Percentiles rank a stretch among this genome's conserved stretches.
Conservation (phyloP, 805 yeast species). For the Wickerhamiella azyma region DNA sequence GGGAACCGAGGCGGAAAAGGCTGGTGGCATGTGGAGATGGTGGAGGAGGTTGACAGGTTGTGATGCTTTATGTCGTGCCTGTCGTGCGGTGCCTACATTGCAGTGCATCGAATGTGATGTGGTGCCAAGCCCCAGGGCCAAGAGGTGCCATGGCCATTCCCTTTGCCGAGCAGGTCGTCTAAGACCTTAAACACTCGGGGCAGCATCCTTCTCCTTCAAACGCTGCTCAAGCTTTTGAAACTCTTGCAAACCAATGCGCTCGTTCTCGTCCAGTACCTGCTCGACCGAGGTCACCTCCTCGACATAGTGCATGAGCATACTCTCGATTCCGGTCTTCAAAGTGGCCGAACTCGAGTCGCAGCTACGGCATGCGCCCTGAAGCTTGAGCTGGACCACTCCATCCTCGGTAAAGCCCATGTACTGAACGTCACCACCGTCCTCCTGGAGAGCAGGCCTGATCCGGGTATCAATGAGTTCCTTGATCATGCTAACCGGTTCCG, state of each 20-base stretch:
- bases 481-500: slow-evolving; percentile 76
- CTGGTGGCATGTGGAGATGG: no score
- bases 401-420: slow-evolving; percentile 76
- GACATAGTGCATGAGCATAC: slow-evolving; percentile 93
- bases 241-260: slow-evolving; percentile 59
- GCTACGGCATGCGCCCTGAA: slow-evolving; percentile 92
- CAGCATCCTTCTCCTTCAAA: slow-evolving; percentile 27
- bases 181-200: slow-evolving; percentile 15
- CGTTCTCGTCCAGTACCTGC: slow-evolving; percentile 75
- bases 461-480: slow-evolving; percentile 87
- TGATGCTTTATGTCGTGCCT: no score
- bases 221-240: slow-evolving; percentile 70
- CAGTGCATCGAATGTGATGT: no score
- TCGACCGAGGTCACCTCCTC: slow-evolving; percentile 86
- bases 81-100: no score
- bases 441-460: slow-evolving; percentile 94
- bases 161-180: background rate
- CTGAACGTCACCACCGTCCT: slow-evolving; percentile 95
- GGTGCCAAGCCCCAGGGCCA: no score
- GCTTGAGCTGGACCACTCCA: slow-evolving; percentile 76
- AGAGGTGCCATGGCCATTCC: no score
- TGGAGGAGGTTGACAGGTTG: no score
- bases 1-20: background rate
- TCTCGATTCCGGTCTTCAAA: slow-evolving; percentile 85
- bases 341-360: slow-evolving; percentile 89